These are phyloP conservation scores for Pichia occidentalis DNA, from an alignment of 805 yeast genomes.

Conservation along the genomic window DNA sequence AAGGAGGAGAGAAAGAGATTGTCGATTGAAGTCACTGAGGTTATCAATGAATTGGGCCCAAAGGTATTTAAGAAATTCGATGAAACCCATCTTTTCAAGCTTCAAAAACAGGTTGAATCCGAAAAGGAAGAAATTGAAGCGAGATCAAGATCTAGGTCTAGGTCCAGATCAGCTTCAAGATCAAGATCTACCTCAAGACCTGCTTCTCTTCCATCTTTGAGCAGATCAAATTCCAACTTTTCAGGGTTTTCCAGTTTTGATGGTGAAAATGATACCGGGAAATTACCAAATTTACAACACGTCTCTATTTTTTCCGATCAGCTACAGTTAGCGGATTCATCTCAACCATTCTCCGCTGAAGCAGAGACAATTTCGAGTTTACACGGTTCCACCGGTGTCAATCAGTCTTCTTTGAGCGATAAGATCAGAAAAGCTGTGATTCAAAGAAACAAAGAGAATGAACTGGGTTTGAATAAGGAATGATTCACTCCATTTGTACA, in stretches of 20 bases:
- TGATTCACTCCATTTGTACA: neutral
- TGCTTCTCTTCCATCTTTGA: conserved; percentile 6
- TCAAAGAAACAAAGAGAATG: conserved; percentile 19
- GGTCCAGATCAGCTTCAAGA: conserved; percentile 12
- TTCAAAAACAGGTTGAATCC: conserved; percentile 17
- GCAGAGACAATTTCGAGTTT: neutral
- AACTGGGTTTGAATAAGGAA: neutral
- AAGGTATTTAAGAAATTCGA: conserved; percentile 75
- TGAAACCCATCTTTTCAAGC: conserved; percentile 13
- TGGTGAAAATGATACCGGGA: conserved; percentile 14
- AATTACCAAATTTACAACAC: conserved; percentile 25
- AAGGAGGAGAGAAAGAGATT: conserved; percentile 56
- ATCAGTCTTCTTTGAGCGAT: conserved; percentile 10
- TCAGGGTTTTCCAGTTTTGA: conserved; percentile 26
- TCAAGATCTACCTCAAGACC: conserved; percentile 12
- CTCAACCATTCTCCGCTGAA: neutral
- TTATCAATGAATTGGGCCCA: conserved; percentile 79
- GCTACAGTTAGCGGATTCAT: conserved; percentile 18
- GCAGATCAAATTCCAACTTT: conserved; percentile 19
- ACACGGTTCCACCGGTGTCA: conserved; percentile 3
- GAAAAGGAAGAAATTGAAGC: conserved; percentile 22
- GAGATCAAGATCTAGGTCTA: conserved; percentile 18
- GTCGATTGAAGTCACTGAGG: conserved; percentile 67
- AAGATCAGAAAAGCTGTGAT: conserved; percentile 24
- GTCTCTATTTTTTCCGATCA: conserved; percentile 32